Conservation (phyloP, 306 rosid species). For the Corylus avellana region DNA sequence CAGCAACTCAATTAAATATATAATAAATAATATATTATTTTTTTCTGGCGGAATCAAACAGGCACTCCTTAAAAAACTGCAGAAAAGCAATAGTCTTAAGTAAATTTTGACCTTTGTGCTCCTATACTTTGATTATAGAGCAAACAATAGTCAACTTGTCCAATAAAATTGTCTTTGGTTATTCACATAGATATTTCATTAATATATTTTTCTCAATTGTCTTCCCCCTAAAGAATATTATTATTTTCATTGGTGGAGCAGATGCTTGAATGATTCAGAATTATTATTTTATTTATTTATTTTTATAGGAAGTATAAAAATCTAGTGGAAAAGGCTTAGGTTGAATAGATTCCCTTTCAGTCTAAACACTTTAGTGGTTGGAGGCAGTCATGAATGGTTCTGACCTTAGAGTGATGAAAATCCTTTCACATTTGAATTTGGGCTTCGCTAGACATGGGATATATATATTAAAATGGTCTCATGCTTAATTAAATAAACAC, state of each 20-base stretch:
- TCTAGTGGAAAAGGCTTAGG: neutral
- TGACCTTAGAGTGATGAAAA: slow-evolving; percentile 22
- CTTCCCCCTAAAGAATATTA: no score
- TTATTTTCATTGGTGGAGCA: no score
- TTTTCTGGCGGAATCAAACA: slow-evolving; percentile 13
- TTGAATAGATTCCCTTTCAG: slow-evolving; percentile 37
- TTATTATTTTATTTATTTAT: neutral
- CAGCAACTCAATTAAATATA: no score
- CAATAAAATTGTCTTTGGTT: slow-evolving; percentile 11
- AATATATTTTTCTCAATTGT: no score
- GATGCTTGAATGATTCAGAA: slow-evolving; percentile 20
- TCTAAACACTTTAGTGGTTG: slow-evolving; percentile 41
- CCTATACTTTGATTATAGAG: slow-evolving; percentile 1
- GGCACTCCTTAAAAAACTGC: neutral
- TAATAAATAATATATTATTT: no score
- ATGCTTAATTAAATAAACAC: no score
- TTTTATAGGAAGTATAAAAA: neutral
- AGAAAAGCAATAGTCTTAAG: slow-evolving; percentile 9
- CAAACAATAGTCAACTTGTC: slow-evolving; percentile 22
- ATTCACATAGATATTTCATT: slow-evolving; percentile 7
- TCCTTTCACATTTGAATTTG: slow-evolving; percentile 19
- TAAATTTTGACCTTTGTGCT: slow-evolving; percentile 24
- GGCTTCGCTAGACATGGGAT: no score
- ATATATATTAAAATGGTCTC: no score
- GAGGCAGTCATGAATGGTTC: slow-evolving; percentile 36